Evolutionary conservation across 495 filamentous ascomycete genomes (phyloP).

Genomic region (Neurospora sp.): DNA sequence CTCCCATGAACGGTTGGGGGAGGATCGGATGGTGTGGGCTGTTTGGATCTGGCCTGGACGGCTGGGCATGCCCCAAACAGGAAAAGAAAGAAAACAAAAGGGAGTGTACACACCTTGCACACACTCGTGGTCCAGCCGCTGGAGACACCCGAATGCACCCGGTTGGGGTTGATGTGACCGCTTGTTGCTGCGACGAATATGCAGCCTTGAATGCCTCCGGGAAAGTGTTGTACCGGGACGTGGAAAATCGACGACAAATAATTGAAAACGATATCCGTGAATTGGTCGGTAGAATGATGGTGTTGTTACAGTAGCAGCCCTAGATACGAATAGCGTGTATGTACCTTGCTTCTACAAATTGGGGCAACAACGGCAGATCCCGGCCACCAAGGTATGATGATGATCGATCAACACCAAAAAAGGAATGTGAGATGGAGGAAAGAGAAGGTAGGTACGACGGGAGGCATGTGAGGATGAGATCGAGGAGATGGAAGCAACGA

Average conservation of each 20-base stretch:
- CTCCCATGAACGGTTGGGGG: not conserved
- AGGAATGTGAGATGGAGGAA: not conserved
- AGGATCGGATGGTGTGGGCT: not conserved
- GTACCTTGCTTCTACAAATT: not conserved
- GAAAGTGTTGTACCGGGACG: not conserved
- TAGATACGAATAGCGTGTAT: not conserved
- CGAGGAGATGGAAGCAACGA: not conserved
- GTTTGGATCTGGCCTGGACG: not conserved
- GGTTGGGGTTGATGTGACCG: not conserved
- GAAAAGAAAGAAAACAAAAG: not conserved
- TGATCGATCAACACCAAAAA: not conserved
- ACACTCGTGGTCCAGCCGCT: not conserved
- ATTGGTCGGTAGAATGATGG: not conserved
- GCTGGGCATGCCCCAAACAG: not conserved
- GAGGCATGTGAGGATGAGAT: too few species aligned
- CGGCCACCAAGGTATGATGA: not conserved
- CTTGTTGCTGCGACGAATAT: not conserved
- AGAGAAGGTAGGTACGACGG: too few species aligned
- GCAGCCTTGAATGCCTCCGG: not conserved
- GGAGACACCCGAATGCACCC: not conserved
- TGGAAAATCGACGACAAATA: not conserved
- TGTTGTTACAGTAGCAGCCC: not conserved
- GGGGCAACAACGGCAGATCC: not conserved
- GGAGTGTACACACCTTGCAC: not conserved
- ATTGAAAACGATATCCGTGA: not conserved